phyloP scores from a whole-genome alignment of 139 green algal species.

The Closterium sp. region DNA sequence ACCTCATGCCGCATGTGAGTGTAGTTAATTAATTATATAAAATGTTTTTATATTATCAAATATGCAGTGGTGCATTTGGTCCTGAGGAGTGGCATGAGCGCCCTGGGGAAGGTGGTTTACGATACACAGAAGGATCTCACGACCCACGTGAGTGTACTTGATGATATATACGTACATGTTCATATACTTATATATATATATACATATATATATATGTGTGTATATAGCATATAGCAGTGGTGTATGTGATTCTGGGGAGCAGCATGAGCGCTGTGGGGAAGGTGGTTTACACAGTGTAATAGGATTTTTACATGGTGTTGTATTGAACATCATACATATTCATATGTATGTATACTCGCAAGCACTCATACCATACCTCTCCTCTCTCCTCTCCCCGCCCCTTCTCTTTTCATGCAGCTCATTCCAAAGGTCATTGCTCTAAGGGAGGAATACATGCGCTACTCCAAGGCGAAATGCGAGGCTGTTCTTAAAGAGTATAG shows the following conservation, averaged over 20 bases:
- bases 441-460: slow-evolving; percentile 6
- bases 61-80: neutral
- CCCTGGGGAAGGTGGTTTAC: neutral
- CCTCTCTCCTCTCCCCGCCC: too few species aligned
- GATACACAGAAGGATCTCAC: slow-evolving; percentile 8
- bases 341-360: too few species aligned
- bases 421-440: neutral
- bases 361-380: too few species aligned
- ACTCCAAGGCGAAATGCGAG: neutral
- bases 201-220: too few species aligned
- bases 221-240: too few species aligned
- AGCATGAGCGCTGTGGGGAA: neutral
- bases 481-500: slow-evolving; percentile 8
- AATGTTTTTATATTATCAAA: neutral
- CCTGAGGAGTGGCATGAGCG: neutral
- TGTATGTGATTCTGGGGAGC: neutral
- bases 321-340: too few species aligned
- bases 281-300: neutral
- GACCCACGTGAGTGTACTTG: neutral
- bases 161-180: too few species aligned
- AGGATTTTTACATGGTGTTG: too few species aligned
- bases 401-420: neutral
- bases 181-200: too few species aligned
- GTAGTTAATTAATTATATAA: neutral
- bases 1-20: slow-evolving; percentile 8